Evolutionary conservation across 345 rosid genomes (phyloP), one percentile per base, ranked within the genome.

Genomic region (Eucalyptus pauciflora): DNA sequence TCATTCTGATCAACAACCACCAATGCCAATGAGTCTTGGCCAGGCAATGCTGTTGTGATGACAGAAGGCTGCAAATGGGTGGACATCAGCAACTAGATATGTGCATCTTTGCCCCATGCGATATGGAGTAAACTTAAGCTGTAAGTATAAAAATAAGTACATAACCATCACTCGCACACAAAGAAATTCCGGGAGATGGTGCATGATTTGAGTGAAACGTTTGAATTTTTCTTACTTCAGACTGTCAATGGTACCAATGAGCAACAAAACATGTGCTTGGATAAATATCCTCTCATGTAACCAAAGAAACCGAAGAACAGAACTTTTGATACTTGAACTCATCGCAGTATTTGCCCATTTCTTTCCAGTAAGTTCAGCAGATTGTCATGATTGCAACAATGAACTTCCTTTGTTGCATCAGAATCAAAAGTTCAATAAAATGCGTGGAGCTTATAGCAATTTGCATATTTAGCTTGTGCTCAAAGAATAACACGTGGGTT

Each of bases 1-100:
- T 92, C 89, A 6, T 89, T 92, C 88, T 93, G 85, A 89, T 94
- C 94, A 90, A 92, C 56, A 64, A 88, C 89, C 92, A 94, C 89
- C 86, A 90, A 33, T 49, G 91, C 67, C 56, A 94, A 51, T 67
- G 93, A 90, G 86, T 91, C 93, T 62, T 91, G 92, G 87, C 85
- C 87, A 48, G 86, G 60, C 69, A 88, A n/a, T 7, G 89, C 89
- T 37, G 62, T 90, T 41, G 89, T 50, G 50, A 17, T 87, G 14
- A 64, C 60, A 67, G 85, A 48, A 54, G 31, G 54, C 88, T 87
- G 81, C 60, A 86, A 58, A 58, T 43, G n/a, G 62, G 48, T 20
- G 27, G 62, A 86, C 45, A 52, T 46, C 52, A 86, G 29, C 43
- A 86, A 43, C 62, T 86, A 31, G 54, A 51, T 86, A 86, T 51